Conservation (phyloP, 371 early-diverging fungal species). For the Choanephora cucurbitarum region DNA sequence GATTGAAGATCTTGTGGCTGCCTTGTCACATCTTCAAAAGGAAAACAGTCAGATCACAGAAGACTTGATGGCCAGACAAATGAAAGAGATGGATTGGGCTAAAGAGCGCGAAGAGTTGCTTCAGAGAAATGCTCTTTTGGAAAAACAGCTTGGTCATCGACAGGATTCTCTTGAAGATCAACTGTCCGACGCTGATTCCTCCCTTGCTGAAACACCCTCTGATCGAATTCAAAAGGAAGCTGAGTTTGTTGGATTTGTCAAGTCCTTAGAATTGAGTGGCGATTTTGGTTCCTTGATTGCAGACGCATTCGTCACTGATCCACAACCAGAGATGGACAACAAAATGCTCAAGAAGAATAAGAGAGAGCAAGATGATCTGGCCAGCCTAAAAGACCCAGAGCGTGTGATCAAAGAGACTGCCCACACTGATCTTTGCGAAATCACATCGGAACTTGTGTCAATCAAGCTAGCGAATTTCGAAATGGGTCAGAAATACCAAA, state of each 20-base stretch:
- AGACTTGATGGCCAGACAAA: slow-evolving; percentile 47
- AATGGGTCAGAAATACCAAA: slow-evolving; percentile 44
- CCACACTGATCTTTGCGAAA: slow-evolving; percentile 2
- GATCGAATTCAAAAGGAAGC: slow-evolving; percentile 38
- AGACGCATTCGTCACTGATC: slow-evolving; percentile 30
- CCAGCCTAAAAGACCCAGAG: neutral
- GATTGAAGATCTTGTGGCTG: slow-evolving; percentile 62
- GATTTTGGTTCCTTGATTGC: slow-evolving; percentile 48
- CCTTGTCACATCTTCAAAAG: slow-evolving; percentile 56
- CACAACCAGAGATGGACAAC: slow-evolving; percentile 2
- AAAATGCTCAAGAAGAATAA: neutral
- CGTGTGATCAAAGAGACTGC: neutral
- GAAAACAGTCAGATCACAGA: slow-evolving; percentile 54
- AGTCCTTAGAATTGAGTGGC: slow-evolving; percentile 36
- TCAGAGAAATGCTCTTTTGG: slow-evolving; percentile 22
- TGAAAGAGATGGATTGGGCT: slow-evolving; percentile 53
- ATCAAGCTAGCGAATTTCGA: slow-evolving; percentile 44
- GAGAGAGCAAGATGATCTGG: slow-evolving; percentile 1
- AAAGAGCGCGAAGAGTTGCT: slow-evolving; percentile 27
- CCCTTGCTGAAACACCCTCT: no score
- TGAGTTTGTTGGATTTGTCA: slow-evolving; percentile 39
- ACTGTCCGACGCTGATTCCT: no score
- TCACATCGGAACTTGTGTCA: slow-evolving; percentile 35
- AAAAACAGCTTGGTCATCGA: no score
- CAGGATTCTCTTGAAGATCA: no score